phyloP scores from a whole-genome alignment of 2,329 filamentous ascomycete genomes.

The Ambrosiella cleistominuta region DNA sequence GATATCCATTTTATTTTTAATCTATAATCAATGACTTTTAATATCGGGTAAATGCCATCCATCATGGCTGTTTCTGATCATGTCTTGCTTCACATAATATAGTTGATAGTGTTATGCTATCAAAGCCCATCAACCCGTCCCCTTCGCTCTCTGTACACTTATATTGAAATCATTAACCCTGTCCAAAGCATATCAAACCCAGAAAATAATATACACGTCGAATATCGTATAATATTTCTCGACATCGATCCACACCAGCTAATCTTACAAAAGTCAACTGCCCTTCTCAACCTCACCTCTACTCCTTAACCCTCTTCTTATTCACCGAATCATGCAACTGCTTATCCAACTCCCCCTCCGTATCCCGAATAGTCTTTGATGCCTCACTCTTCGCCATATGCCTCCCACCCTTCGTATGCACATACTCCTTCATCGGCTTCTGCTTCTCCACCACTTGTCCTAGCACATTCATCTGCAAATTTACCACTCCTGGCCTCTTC shows the following conservation, averaged over 20 bases:
- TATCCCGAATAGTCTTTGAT: conserved; percentile 4
- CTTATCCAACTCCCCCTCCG: conserved; percentile 7
- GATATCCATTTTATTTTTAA: background rate
- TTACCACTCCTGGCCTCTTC: conserved; percentile 9
- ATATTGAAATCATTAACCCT: too few relatives aligned
- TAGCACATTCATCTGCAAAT: conserved; percentile 12
- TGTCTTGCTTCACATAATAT: too few relatives aligned
- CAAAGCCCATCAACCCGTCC: too few relatives aligned
- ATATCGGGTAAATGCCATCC: too few relatives aligned
- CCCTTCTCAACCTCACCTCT: background rate
- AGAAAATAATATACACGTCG: conserved; percentile 7
- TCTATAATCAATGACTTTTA: too few relatives aligned
- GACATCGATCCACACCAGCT: background rate
- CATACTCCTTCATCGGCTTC: conserved; percentile 13
- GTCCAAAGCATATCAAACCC: background rate
- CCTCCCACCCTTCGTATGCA: conserved; percentile 11
- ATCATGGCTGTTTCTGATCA: too few relatives aligned
- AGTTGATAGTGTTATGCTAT: too few relatives aligned
- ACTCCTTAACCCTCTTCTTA: background rate
- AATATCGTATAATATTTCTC: background rate
- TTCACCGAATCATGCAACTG: conserved; percentile 10
- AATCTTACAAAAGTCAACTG: conserved; percentile 5
- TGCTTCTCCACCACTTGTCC: conserved; percentile 12
- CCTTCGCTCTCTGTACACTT: too few relatives aligned
- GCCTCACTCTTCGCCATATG: conserved; percentile 12